Evolutionary conservation across 2,329 filamentous ascomycete genomes (phyloP).

Genomic region (Colletotrichum karsti): DNA sequence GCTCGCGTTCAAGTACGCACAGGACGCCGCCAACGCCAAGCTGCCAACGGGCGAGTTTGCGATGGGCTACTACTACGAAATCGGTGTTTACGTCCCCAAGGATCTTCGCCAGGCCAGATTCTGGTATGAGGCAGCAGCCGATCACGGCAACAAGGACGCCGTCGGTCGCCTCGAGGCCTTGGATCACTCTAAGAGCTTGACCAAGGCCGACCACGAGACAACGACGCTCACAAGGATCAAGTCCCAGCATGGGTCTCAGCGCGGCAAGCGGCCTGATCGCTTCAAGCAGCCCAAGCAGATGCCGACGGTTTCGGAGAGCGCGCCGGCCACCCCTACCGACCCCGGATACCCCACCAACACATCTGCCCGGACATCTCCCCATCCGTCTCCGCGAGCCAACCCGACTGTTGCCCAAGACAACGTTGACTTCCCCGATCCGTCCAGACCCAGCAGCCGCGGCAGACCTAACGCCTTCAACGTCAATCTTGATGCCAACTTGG

Average conservation of each 20-base stretch:
- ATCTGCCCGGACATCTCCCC: slow-evolving; percentile 47
- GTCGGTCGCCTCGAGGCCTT: slow-evolving; percentile 83
- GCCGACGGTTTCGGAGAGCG: slow-evolving; percentile 58
- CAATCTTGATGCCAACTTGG: slow-evolving; percentile 50
- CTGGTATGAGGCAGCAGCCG: slow-evolving; percentile 92
- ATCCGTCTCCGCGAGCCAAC: slow-evolving; percentile 50
- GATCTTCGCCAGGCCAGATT: slow-evolving; percentile 82
- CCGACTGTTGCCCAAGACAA: slow-evolving; percentile 48
- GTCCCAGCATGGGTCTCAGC: slow-evolving; percentile 77
- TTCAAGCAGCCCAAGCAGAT: slow-evolving; percentile 58
- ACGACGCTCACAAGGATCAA: slow-evolving; percentile 90
- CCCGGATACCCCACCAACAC: slow-evolving; percentile 29
- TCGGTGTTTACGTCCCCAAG: slow-evolving; percentile 90
- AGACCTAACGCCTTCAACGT: slow-evolving; percentile 61
- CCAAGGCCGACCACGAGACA: slow-evolving; percentile 91
- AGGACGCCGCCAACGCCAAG: slow-evolving; percentile 83
- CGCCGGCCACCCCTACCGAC: slow-evolving; percentile 38
- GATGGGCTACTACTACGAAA: slow-evolving; percentile 96
- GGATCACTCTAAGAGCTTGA: slow-evolving; percentile 82
- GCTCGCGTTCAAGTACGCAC: slow-evolving; percentile 89
- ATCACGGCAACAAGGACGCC: slow-evolving; percentile 93
- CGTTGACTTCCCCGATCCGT: slow-evolving; percentile 56
- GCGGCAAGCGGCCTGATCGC: slow-evolving; percentile 67
- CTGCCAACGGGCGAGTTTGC: slow-evolving; percentile 94
- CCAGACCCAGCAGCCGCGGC: slow-evolving; percentile 46